These are phyloP conservation scores for Cyberlindnera petersonii DNA, from an alignment of 805 yeast species.

Conservation along the genomic window DNA sequence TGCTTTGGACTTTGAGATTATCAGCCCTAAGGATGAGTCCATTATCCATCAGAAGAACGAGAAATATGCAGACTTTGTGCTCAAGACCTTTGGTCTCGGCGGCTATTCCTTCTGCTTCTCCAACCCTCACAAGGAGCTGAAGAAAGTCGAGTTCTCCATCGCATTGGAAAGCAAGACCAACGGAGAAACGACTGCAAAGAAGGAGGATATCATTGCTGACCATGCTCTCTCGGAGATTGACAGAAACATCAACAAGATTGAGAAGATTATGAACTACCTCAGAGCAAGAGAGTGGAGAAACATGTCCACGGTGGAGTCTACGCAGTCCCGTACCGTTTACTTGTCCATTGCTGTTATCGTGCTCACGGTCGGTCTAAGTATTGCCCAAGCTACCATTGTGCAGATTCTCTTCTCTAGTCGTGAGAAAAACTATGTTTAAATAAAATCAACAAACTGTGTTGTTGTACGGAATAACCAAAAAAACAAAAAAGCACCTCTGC, in stretches of 20 bases:
- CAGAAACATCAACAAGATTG: slow-evolving; percentile 53
- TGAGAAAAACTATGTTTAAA: slow-evolving; percentile 37
- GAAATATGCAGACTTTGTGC: slow-evolving; percentile 59
- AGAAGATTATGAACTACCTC: slow-evolving; percentile 71
- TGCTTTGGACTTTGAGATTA: slow-evolving; percentile 61
- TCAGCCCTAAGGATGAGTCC: slow-evolving; percentile 47
- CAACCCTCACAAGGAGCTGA: slow-evolving; percentile 60
- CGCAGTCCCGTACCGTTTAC: slow-evolving; percentile 75
- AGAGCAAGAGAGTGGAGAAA: slow-evolving; percentile 97
- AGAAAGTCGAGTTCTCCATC: slow-evolving; percentile 61
- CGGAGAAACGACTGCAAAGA: slow-evolving; percentile 31
- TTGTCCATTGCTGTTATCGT: slow-evolving; percentile 67
- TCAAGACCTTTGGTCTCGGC: slow-evolving; percentile 54
- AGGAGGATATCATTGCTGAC: slow-evolving; percentile 50
- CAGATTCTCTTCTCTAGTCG: slow-evolving; percentile 69
- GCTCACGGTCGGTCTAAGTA: slow-evolving; percentile 73
- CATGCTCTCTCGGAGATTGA: slow-evolving; percentile 55
- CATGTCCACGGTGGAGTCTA: slow-evolving; percentile 82
- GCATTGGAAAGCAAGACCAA: slow-evolving; percentile 40
- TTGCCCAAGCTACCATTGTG: slow-evolving; percentile 73
- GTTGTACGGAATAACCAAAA: neutral
- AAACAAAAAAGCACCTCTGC: neutral
- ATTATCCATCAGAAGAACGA: slow-evolving; percentile 50
- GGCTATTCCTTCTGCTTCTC: slow-evolving; percentile 65
- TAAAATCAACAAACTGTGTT: too few species aligned